These are phyloP conservation scores for Hymenoscyphus albidus DNA, from an alignment of 2,329 filamentous ascomycete genomes.

Conservation along the genomic window DNA sequence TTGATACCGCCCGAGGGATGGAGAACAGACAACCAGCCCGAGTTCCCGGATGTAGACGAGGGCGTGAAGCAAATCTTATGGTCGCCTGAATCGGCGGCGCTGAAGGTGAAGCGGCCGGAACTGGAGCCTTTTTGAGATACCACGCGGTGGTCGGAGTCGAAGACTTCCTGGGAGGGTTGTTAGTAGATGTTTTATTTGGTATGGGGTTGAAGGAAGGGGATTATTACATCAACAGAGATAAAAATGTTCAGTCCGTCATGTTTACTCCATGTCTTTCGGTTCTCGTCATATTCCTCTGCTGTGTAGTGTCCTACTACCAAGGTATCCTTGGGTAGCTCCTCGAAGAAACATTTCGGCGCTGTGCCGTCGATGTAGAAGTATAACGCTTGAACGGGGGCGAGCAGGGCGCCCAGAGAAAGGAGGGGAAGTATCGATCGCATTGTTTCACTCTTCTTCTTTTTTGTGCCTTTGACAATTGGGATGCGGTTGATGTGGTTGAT, in stretches of 20 bases:
- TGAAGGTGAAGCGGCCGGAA: conserved; percentile 89
- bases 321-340: conserved; percentile 96
- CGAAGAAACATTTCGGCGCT: conserved; percentile 91
- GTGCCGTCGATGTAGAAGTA: conserved; percentile 94
- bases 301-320: conserved; percentile 90
- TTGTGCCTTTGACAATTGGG: background rate
- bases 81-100: conserved; percentile 87
- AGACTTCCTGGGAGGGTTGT: conserved; percentile 62
- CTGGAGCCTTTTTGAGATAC: conserved; percentile 77
- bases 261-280: conserved; percentile 62
- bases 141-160: conserved; percentile 96
- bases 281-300: conserved; percentile 77
- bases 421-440: conserved; percentile 63
- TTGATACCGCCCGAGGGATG: conserved; percentile 72
- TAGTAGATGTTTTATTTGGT: conserved; percentile 15
- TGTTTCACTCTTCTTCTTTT: conserved; percentile 11
- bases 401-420: conserved; percentile 57
- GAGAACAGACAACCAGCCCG: conserved; percentile 67
- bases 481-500: conserved; percentile 8
- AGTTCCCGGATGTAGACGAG: conserved; percentile 63
- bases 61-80: conserved; percentile 95
- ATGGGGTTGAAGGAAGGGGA: background rate
- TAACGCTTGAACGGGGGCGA: conserved; percentile 69
- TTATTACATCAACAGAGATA: conserved; percentile 79
- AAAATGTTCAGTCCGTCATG: conserved; percentile 76